Conservation (phyloP, 208 protist species). For the Herpetomonas tarakana region DNA sequence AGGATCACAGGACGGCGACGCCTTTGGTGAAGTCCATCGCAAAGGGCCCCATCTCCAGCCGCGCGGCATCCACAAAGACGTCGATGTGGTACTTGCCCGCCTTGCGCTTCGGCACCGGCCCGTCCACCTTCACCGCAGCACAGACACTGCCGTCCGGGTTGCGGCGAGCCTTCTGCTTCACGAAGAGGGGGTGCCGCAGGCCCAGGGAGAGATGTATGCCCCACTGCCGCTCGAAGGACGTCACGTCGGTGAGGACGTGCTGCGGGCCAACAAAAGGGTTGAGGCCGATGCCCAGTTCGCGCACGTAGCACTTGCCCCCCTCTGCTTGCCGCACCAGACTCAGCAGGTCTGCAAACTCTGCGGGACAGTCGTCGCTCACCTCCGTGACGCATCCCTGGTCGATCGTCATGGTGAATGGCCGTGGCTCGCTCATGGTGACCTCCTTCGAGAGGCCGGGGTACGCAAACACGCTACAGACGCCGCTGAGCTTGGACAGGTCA, state of each 20-base stretch:
- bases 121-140: constrained; percentile 41
- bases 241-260: constrained; percentile 85
- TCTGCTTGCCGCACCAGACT: constrained; percentile 78
- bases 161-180: constrained; percentile 66
- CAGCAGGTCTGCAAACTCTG: constrained; percentile 75
- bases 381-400: constrained; percentile 61
- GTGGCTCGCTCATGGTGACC: constrained; percentile 59
- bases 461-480: constrained; percentile 75
- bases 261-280: constrained; percentile 80
- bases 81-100: constrained; percentile 90
- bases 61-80: constrained; percentile 73
- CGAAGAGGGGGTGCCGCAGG: constrained; percentile 86
- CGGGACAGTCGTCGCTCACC: constrained; percentile 54
- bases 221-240: constrained; percentile 90
- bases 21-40: constrained; percentile 78
- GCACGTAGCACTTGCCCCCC: constrained; percentile 74
- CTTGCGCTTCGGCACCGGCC: constrained; percentile 80
- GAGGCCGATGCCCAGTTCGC: constrained; percentile 88
- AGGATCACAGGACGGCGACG: too few relatives aligned
- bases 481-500: constrained; percentile 78
- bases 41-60: constrained; percentile 52
- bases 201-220: constrained; percentile 88
- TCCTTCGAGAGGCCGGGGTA: constrained; percentile 78
- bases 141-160: constrained; percentile 66
- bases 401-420: constrained; percentile 72